Evolutionary conservation across 106 monocot species (phyloP).

Genomic region (Dioscorea dumetorum): DNA sequence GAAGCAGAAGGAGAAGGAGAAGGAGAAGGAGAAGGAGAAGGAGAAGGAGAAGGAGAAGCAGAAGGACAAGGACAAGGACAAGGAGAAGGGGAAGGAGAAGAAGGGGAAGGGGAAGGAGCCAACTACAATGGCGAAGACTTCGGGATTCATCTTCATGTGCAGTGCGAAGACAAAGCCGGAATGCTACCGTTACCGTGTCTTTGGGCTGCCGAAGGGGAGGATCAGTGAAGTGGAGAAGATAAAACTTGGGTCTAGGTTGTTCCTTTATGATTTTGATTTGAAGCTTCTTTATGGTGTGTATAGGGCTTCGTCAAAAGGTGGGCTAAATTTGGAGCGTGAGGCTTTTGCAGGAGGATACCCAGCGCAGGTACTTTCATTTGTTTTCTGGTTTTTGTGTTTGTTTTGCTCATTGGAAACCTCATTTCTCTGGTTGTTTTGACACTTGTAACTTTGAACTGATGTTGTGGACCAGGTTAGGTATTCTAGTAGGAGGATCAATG

Average conservation of each 20-base stretch:
- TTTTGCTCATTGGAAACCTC: too few species aligned
- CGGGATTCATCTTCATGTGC: slow-evolving; percentile 78
- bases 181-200: slow-evolving; percentile 44
- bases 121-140: slow-evolving; percentile 16
- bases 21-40: too few species aligned
- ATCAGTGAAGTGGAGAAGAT: slow-evolving; percentile 42
- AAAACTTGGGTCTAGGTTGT: slow-evolving; percentile 39
- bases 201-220: slow-evolving; percentile 49
- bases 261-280: slow-evolving; percentile 58
- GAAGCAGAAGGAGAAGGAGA: too few species aligned
- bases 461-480: too few species aligned
- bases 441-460: too few species aligned
- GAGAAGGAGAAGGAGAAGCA: too few species aligned
- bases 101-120: too few species aligned
- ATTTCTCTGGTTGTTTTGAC: too few species aligned
- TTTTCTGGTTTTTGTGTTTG: not conserved
- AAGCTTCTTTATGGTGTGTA: slow-evolving; percentile 65
- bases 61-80: too few species aligned
- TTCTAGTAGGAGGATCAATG: too few species aligned
- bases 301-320: slow-evolving; percentile 31
- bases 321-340: slow-evolving; percentile 25
- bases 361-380: slow-evolving; percentile 35
- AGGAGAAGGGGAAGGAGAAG: too few species aligned
- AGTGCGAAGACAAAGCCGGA: slow-evolving; percentile 51
- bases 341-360: slow-evolving; percentile 53